These are phyloP conservation scores for Periglandula ipomoeae DNA, from an alignment of 2,329 filamentous ascomycete species.

Conservation along the genomic window DNA sequence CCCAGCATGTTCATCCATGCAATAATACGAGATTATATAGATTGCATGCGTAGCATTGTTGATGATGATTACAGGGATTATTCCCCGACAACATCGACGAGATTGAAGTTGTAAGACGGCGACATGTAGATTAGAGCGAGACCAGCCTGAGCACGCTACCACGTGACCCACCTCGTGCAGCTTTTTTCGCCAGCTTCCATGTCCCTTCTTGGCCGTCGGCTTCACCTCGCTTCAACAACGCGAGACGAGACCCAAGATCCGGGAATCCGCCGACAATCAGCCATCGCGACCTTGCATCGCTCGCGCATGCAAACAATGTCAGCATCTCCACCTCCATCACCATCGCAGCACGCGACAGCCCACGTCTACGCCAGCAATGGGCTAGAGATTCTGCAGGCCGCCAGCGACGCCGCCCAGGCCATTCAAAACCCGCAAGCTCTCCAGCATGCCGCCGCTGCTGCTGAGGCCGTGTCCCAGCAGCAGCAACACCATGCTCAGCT, in stretches of 20 bases:
- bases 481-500: constrained; percentile 3
- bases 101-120: neutral
- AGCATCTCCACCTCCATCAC: constrained; percentile 16
- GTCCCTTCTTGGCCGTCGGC: constrained; percentile 16
- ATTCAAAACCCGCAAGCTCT: constrained; percentile 28
- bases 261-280: constrained; percentile 35
- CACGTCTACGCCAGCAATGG: constrained; percentile 37
- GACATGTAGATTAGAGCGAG: neutral
- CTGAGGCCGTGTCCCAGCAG: constrained; percentile 17
- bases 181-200: neutral
- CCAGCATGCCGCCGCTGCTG: constrained; percentile 29
- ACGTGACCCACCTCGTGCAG: neutral
- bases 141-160: neutral
- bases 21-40: too few species aligned
- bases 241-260: constrained; percentile 21
- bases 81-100: too few species aligned
- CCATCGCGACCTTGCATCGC: constrained; percentile 22
- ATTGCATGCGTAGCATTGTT: too few species aligned
- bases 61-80: neutral
- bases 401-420: constrained; percentile 34
- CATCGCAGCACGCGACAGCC: constrained; percentile 18
- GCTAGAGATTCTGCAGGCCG: constrained; percentile 35
- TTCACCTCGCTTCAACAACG: constrained; percentile 30
- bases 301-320: constrained; percentile 13
- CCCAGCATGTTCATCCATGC: too few species aligned